Evolutionary conservation across 495 filamentous ascomycete species (phyloP).

Genomic region (Aspergillus kassunensis): DNA sequence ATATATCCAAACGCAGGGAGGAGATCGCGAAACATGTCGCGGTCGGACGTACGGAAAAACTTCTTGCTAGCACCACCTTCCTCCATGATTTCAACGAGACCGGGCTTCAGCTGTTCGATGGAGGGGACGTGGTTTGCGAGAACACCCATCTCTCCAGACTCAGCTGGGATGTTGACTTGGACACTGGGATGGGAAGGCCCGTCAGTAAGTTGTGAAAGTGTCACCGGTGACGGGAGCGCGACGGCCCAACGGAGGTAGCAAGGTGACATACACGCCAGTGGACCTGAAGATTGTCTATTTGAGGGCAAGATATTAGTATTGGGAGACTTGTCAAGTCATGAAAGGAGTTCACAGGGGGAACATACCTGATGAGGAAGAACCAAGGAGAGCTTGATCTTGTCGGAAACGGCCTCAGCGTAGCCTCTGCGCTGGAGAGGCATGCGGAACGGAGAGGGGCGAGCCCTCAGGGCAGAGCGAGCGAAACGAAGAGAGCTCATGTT

Average conservation of each 20-base stretch:
- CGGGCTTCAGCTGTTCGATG: slow-evolving; percentile 97
- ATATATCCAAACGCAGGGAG: slow-evolving; percentile 3
- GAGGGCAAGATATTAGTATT: slow-evolving; percentile 22
- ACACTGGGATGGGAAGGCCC: slow-evolving; percentile 55
- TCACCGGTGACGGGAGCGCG: slow-evolving; percentile 9
- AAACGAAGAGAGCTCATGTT: slow-evolving; percentile 89
- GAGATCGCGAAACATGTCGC: slow-evolving; percentile 11
- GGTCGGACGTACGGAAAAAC: slow-evolving; percentile 83
- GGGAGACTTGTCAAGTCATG: not conserved
- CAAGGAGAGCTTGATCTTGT: slow-evolving; percentile 98
- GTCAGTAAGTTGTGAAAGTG: slow-evolving; percentile 31
- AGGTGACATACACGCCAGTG: slow-evolving; percentile 63
- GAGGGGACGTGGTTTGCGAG: slow-evolving; percentile 98
- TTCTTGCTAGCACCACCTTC: slow-evolving; percentile 91
- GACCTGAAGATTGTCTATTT: slow-evolving; percentile 69
- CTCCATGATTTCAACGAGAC: slow-evolving; percentile 91
- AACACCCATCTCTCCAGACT: slow-evolving; percentile 98
- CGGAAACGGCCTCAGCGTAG: slow-evolving; percentile 90
- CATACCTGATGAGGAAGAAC: slow-evolving; percentile 97
- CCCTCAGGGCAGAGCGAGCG: slow-evolving; percentile 79
- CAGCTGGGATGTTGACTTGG: slow-evolving; percentile 98
- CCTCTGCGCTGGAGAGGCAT: slow-evolving; percentile 73
- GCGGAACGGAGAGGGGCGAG: slow-evolving; percentile 65
- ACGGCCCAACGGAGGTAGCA: not conserved
- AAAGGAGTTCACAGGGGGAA: slow-evolving; percentile 7